These are phyloP conservation scores for Graphiopsis chlorocephala DNA, from an alignment of 2,329 filamentous ascomycete genomes.

Conservation along the genomic window DNA sequence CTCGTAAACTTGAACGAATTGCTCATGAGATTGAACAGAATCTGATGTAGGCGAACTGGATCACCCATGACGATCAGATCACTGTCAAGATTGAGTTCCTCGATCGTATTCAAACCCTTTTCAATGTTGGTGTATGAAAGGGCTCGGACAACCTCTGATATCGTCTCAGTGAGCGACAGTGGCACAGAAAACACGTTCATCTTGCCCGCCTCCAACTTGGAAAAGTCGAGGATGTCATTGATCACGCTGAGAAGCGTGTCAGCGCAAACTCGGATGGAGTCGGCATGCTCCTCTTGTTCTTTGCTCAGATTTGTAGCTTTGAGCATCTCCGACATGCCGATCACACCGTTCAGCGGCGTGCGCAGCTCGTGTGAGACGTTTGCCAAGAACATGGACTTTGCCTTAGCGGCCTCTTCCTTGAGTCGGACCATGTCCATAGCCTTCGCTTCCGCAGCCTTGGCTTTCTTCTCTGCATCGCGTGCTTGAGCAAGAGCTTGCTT, in stretches of 20 bases:
- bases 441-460: constrained; percentile 71
- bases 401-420: constrained; percentile 78
- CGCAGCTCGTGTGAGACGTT: constrained; percentile 59
- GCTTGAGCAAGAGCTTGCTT: constrained; percentile 71
- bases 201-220: constrained; percentile 53
- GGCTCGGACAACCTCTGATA: constrained; percentile 62
- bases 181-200: constrained; percentile 60
- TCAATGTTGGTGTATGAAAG: constrained; percentile 63
- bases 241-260: constrained; percentile 54
- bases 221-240: constrained; percentile 54
- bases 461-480: constrained; percentile 69
- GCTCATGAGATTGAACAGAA: constrained; percentile 75
- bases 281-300: constrained; percentile 61
- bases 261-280: constrained; percentile 64
- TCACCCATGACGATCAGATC: constrained; percentile 53
- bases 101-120: constrained; percentile 57
- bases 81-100: constrained; percentile 54
- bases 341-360: constrained; percentile 54
- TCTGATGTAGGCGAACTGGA: constrained; percentile 51
- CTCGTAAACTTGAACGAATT: constrained; percentile 96
- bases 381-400: constrained; percentile 71
- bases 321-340: constrained; percentile 59
- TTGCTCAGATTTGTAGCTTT: constrained; percentile 56
- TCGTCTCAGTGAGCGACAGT: constrained; percentile 55
- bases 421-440: constrained; percentile 76